Conservation (phyloP, 176 grass and related monocot genomes). For the Raddia distichophylla region DNA sequence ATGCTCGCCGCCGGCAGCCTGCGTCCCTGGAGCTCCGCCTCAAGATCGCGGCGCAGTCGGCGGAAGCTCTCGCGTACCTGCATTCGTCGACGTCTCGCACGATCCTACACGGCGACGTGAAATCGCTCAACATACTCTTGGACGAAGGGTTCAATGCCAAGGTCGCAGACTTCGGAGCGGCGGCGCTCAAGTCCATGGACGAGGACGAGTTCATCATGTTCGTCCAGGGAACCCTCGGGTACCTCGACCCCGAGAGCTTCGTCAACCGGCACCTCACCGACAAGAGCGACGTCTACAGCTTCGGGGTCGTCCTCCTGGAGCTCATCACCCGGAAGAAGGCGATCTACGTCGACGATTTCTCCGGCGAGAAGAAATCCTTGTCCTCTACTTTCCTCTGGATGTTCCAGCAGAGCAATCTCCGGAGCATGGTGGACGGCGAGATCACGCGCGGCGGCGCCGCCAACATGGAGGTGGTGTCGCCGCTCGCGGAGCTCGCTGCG, state of each 20-base stretch:
- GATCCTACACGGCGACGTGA: slow-evolving; percentile 36
- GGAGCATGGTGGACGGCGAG: background rate
- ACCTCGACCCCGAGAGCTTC: slow-evolving; percentile 63
- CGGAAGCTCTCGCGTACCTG: slow-evolving; percentile 20
- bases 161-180: slow-evolving; percentile 55
- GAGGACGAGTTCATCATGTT: slow-evolving; percentile 48
- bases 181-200: slow-evolving; percentile 35
- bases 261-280: slow-evolving; percentile 59
- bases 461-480: background rate
- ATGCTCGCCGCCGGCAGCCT: background rate
- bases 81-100: slow-evolving; percentile 18
- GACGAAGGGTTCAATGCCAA: slow-evolving; percentile 34
- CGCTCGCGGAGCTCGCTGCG: background rate
- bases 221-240: slow-evolving; percentile 57
- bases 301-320: slow-evolving; percentile 57
- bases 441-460: background rate
- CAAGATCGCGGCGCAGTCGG: slow-evolving; percentile 20
- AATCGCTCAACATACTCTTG: slow-evolving; percentile 41
- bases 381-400: background rate
- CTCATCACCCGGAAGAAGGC: slow-evolving; percentile 57
- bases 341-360: slow-evolving; percentile 31
- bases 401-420: background rate
- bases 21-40: slow-evolving; percentile 15
- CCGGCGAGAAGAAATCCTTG: background rate
- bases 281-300: slow-evolving; percentile 68